Percentiles rank a stretch among this genome's conserved stretches.
Conservation (phyloP, 345 rosid genomes). For the Passiflora organensis region DNA sequence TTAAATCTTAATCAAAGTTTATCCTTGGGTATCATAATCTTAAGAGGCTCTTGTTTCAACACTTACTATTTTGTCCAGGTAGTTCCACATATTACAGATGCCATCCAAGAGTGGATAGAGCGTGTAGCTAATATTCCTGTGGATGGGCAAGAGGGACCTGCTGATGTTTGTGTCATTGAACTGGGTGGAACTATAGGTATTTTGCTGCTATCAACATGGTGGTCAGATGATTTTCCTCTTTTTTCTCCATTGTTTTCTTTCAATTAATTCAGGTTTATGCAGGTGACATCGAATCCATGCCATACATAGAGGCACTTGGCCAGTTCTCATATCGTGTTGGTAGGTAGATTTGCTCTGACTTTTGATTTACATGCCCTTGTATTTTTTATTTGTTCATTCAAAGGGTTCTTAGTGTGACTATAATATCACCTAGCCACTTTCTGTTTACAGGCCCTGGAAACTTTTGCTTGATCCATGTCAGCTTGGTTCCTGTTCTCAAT, state of each 20-base stretch:
- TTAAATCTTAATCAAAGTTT: not conserved
- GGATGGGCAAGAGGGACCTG: conserved; percentile 74
- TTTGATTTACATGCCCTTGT: not conserved
- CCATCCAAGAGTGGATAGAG: conserved; percentile 97
- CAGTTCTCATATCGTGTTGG: conserved; percentile 94
- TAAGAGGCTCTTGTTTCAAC: not conserved
- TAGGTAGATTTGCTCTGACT: conserved; percentile 28
- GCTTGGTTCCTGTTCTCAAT: conserved; percentile 92
- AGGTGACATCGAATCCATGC: conserved; percentile 99
- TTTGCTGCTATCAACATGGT: not conserved
- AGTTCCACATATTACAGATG: conserved; percentile 95
- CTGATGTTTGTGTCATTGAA: conserved; percentile 98
- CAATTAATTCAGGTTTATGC: conserved; percentile 18
- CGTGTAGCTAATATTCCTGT: conserved; percentile 83
- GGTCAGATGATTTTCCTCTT: conserved; percentile 1
- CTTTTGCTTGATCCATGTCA: conserved; percentile 95
- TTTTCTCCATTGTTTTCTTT: not conserved
- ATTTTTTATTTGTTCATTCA: not conserved
- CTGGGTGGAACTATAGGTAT: conserved; percentile 97
- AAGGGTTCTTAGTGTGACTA: not conserved
- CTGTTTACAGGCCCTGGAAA: conserved; percentile 64
- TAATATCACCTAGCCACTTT: conserved; percentile 10
- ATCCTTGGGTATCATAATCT: not conserved
- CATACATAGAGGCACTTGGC: conserved; percentile 92
- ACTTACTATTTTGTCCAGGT: conserved; percentile 42